These are phyloP conservation scores for Hypoxylon sp. DNA, from an alignment of 2,329 filamentous ascomycete genomes.

Conservation along the genomic window DNA sequence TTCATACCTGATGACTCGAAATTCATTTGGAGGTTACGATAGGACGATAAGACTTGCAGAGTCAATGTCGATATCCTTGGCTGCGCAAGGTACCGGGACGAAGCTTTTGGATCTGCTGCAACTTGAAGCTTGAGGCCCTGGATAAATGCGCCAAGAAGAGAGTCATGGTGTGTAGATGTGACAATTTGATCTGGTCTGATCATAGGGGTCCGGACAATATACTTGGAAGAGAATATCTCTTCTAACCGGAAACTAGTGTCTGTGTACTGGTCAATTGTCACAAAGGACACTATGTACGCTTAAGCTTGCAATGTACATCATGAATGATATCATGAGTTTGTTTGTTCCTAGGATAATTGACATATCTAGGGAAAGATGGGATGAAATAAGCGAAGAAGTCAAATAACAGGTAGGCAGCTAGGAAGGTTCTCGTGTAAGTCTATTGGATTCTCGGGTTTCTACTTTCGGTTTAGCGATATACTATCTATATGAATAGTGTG, in stretches of 20 bases:
- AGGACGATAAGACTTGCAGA: conserved; percentile 12
- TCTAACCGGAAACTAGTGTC: conserved; percentile 26
- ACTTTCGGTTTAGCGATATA: not conserved
- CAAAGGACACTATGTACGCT: not conserved
- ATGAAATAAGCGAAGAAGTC: not conserved
- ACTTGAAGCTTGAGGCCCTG: conserved; percentile 37
- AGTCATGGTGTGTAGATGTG: conserved; percentile 38
- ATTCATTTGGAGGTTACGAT: conserved; percentile 13
- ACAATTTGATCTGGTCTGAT: conserved; percentile 36
- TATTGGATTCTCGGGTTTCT: not conserved
- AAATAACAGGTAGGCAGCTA: not conserved
- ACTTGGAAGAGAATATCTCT: conserved; percentile 5
- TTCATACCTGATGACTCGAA: conserved; percentile 14
- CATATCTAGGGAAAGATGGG: not conserved
- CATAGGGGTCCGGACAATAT: conserved; percentile 22
- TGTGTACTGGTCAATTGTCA: conserved; percentile 1
- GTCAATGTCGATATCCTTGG: conserved; percentile 31
- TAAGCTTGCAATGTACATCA: not conserved
- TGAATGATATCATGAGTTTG: not conserved
- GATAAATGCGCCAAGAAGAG: conserved; percentile 32
- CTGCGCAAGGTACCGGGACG: conserved; percentile 38
- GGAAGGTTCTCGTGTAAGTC: not conserved
- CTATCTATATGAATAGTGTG: conserved; percentile 16
- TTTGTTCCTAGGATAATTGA: not conserved
- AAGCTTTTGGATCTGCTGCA: conserved; percentile 42